Evolutionary conservation across 2,329 filamentous ascomycete species (phyloP).

Genomic region (Fusarium temperatum): DNA sequence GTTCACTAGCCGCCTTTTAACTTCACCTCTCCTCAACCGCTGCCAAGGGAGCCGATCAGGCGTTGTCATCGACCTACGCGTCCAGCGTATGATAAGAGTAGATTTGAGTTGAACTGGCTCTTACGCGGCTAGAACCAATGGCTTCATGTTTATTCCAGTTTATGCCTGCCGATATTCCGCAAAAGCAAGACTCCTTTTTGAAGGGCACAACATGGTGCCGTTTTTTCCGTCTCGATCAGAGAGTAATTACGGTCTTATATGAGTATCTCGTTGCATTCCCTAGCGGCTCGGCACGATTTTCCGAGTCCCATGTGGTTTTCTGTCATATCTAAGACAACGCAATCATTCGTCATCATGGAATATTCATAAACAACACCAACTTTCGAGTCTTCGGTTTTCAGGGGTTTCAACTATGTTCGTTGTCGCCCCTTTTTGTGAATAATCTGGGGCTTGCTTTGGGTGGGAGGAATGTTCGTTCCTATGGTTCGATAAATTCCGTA

Average conservation of each 20-base stretch:
- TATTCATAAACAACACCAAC: not conserved
- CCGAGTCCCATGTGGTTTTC: not conserved
- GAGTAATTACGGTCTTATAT: not conserved
- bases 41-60: not conserved
- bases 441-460: not conserved
- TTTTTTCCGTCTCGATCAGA: not conserved
- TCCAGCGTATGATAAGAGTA: not conserved
- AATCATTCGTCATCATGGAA: not conserved
- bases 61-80: conserved; percentile 3
- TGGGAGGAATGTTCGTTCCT: not conserved
- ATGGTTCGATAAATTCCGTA: not conserved
- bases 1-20: not conserved
- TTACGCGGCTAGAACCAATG: not conserved
- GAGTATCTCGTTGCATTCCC: conserved; percentile 27
- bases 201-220: not conserved
- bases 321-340: not conserved
- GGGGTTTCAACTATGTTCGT: not conserved
- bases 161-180: not conserved
- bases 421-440: not conserved
- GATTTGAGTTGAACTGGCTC: not conserved
- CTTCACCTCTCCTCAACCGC: not conserved
- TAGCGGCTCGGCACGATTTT: conserved; percentile 14
- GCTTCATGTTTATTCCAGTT: not conserved
- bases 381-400: not conserved
- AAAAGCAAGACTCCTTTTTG: not conserved